Evolutionary conservation across 192 early-diverging fungal genomes (phyloP).

Genomic region (Backusella westeae): DNA sequence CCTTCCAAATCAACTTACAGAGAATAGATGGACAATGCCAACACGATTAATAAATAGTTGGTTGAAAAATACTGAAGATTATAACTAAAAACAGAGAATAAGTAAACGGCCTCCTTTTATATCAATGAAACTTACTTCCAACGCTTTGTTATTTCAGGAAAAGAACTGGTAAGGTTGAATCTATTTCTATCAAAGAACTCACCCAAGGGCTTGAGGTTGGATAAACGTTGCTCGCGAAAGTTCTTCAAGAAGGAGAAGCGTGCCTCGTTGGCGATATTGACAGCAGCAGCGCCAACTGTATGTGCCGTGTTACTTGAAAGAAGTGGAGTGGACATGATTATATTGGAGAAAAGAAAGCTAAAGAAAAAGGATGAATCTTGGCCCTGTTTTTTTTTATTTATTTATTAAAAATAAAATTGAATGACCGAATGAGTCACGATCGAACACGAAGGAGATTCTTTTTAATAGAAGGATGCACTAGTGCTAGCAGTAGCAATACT

Average conservation of each 20-base stretch:
- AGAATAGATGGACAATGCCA: conserved; percentile 53
- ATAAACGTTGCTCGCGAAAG: conserved; percentile 49
- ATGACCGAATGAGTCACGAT: not conserved
- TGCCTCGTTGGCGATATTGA: conserved; percentile 27
- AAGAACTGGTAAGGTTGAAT: conserved; percentile 43
- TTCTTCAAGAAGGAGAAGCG: conserved; percentile 47
- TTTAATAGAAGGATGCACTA: not conserved
- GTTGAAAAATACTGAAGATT: conserved; percentile 59
- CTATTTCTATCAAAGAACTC: conserved; percentile 62
- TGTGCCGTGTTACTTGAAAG: conserved; percentile 22
- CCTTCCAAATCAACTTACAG: conserved; percentile 37
- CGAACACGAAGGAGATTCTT: not conserved
- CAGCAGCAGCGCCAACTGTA: conserved; percentile 21
- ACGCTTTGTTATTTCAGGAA: conserved; percentile 30
- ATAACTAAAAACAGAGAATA: conserved; percentile 35
- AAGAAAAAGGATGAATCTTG: not conserved
- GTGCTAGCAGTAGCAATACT: not conserved
- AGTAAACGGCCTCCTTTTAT: not conserved
- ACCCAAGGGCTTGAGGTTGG: conserved; percentile 42
- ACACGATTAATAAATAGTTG: conserved; percentile 58
- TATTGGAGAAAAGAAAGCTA: not conserved
- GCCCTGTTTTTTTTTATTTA: not conserved
- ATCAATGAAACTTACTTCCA: conserved; percentile 31
- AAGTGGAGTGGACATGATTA: conserved; percentile 17
- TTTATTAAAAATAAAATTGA: not conserved